Base-by-base conservation (phyloP, 805 yeast species). In the Crinitomyces ghanaensis region DNA sequence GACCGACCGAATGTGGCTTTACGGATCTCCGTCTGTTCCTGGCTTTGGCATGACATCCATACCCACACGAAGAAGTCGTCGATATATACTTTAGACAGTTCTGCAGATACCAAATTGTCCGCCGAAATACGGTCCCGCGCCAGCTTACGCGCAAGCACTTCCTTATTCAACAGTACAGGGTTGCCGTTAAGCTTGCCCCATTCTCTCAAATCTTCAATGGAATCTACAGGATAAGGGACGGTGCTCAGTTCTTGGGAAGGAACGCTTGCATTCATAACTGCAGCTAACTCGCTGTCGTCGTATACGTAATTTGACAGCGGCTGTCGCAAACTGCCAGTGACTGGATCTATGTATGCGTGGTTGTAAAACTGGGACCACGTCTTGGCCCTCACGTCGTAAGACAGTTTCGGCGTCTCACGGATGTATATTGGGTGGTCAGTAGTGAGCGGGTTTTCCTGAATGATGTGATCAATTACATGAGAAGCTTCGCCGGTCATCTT, bases 31-130 rank as follows among this genome's bases (percentile, higher is more conserved):
- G 84, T 71, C 49, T 81, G 79, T 50, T 84, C 95, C 20, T 74
- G 66, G 0, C 82, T 82, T 16, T 83, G 51, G 2, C 84, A 69
- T 1, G 85, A 72, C 48, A 83, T 62, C 95, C 95, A 84, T 1
- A 94, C 71, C 95, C 95, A 84, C 19, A 83, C 81, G 49, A 77
- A 84, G 53, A 79, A 84, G 53, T 84, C 95, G 53, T 82, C 93
- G 13, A 84, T 72, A 4, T 81, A 67, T 1, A 80, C 77, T 38
- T 80, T 68, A 6, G 70, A 59, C 6, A 81, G 64, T n/a, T 51
- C 48, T 2, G 67, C 69, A 5, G 68, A 59, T 28, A 48, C 50
- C 15, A 41, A 34, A 16, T 60, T 28, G 30, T 46, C 49, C 1
- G 40, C 36, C 15, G 33, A 34, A 6, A 37, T 28, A 13, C 35